These are phyloP conservation scores for Rhinocladiella similis DNA, from an alignment of 2,329 filamentous ascomycete genomes.

Conservation along the genomic window DNA sequence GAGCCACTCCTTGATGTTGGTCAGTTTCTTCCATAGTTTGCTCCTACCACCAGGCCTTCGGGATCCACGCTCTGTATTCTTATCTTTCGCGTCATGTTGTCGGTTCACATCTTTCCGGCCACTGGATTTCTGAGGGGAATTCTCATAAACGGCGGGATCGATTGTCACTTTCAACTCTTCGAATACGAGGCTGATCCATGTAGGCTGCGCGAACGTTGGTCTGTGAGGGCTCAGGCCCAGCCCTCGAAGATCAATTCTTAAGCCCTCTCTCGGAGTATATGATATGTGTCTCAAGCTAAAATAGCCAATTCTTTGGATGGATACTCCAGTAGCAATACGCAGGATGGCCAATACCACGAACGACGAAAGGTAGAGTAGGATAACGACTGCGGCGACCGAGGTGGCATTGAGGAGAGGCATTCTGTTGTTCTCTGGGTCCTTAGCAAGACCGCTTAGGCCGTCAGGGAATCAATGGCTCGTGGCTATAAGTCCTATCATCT, in stretches of 20 bases:
- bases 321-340: conserved; percentile 88
- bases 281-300: conserved; percentile 87
- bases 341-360: conserved; percentile 93
- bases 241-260: conserved; percentile 85
- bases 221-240: conserved; percentile 86
- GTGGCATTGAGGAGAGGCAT: conserved; percentile 62
- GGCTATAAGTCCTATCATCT: conserved; percentile 6
- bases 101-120: conserved; percentile 24
- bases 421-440: conserved; percentile 3
- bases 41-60: conserved; percentile 47
- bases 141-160: conserved; percentile 67
- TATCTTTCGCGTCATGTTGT: conserved; percentile 24
- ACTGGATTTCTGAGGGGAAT: conserved; percentile 9
- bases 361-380: conserved; percentile 84
- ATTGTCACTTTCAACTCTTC: conserved; percentile 82
- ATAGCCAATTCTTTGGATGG: conserved; percentile 92
- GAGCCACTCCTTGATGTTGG: conserved; percentile 75
- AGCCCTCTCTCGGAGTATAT: conserved; percentile 84
- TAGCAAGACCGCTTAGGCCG: neutral
- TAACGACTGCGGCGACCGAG: conserved; percentile 82
- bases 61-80: neutral
- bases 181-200: conserved; percentile 89
- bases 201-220: conserved; percentile 94
- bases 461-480: neutral
- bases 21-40: conserved; percentile 79